A percentile compares a stretch with the other conserved stretches of the same genome.
phyloP scores from a whole-genome alignment of 2,329 filamentous ascomycete species.

The Venturiaceae sp. region DNA sequence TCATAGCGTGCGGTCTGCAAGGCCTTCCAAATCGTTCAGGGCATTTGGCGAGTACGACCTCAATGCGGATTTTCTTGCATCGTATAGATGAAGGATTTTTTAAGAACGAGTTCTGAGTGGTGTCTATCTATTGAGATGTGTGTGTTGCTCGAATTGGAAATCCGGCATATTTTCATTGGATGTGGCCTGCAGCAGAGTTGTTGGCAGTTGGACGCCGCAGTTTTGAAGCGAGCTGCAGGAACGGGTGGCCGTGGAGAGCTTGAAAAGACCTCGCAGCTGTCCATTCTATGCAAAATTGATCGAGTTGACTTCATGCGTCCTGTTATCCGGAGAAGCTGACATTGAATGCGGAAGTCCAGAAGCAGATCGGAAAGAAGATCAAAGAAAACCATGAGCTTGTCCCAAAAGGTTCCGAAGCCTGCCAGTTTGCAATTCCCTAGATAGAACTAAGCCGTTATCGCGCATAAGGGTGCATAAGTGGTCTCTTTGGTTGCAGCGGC shows the following conservation, averaged over 20 bases:
- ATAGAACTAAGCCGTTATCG: too few relatives aligned
- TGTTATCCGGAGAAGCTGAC: background rate
- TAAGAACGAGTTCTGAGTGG: too few relatives aligned
- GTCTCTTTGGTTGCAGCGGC: too few relatives aligned
- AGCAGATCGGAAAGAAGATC: background rate
- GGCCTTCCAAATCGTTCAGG: background rate
- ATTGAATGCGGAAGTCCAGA: background rate
- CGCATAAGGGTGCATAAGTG: background rate
- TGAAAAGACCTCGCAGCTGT: too few relatives aligned
- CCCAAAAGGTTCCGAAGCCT: background rate
- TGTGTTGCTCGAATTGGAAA: background rate
- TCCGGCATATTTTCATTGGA: background rate
- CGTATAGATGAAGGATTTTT: background rate
- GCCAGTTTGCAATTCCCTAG: too few relatives aligned
- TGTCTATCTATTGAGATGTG: background rate
- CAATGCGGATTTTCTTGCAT: background rate
- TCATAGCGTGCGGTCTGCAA: background rate
- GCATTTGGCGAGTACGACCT: background rate
- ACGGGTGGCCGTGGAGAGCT: background rate
- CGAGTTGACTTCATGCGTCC: background rate
- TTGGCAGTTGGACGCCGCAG: background rate
- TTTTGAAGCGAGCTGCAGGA: background rate
- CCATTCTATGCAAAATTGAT: too few relatives aligned
- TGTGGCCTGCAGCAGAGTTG: background rate
- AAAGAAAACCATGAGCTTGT: background rate